Evolutionary conservation across 2,329 filamentous ascomycete species (phyloP), one percentile per base, ranked within the genome.

Genomic region (Dothiorella sarmentorum): DNA sequence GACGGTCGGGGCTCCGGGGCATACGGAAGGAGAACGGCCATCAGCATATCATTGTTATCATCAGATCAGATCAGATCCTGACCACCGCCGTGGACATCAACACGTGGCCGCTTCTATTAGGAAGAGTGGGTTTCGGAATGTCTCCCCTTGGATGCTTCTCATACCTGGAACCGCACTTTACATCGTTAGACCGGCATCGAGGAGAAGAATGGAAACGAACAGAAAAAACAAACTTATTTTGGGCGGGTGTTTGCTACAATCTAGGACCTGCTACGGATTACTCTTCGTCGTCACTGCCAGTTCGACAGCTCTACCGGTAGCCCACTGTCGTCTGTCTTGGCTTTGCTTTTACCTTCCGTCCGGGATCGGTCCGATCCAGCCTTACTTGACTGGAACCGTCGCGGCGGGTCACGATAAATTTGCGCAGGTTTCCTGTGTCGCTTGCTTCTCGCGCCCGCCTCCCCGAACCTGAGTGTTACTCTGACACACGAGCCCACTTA

Each of bases 161-260:
- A 26, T 13, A 17, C 15, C 15, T n/a, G 42, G 24, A 26, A 18
- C 24, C 4, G 15, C n/a, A 24, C 29, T 37, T 37, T 24, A 33
- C 47, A 52, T 53, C 22, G 22, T 29, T 53, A 53, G 49, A 52
- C 47, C 11, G 47, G 47, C 47, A 52, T 38, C 22, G 49, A 18
- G 10, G 24, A 20, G 29, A 26, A 42, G 22, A 44, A 44, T 26
- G 22, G 40, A 44, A 47, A 18, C n/a, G 20, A n/a, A 15, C 17
- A 49, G 18, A 49, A 24, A 53, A 35, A 38, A 38, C 18, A 27
- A 5, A 15, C n/a, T n/a, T n/a, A n/a, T n/a, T n/a, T n/a, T n/a
- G n/a, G n/a, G n/a, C n/a, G n/a, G n/a, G n/a, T n/a, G n/a, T n/a
- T n/a, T n/a, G n/a, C n/a, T n/a, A n/a, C n/a, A n/a, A n/a, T n/a